phyloP scores from a whole-genome alignment of 1,284 basidiomycete species.

The Lentinus polychrous region DNA sequence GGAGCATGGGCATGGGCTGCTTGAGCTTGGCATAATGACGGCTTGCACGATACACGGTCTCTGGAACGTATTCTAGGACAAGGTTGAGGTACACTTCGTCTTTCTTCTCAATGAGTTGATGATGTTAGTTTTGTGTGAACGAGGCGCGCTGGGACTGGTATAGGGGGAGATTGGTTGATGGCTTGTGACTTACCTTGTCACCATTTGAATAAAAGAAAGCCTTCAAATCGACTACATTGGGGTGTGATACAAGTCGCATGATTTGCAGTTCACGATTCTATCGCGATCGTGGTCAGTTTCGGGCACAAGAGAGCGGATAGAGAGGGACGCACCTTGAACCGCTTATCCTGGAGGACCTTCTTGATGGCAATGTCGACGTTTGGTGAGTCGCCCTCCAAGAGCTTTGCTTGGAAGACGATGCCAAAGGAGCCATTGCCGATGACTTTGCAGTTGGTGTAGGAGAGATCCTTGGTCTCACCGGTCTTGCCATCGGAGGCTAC shows the following conservation, averaged over 20 bases:
- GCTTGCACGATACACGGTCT: slow-evolving; percentile 98
- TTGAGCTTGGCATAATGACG: slow-evolving; percentile 99
- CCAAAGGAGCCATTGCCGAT: slow-evolving; percentile 99
- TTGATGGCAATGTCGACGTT: slow-evolving; percentile 96
- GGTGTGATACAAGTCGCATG: slow-evolving; percentile 96
- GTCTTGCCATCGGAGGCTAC: slow-evolving; percentile 93
- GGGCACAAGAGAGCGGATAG: slow-evolving; percentile 5
- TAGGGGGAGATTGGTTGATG: slow-evolving; percentile 6
- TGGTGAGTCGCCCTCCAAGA: slow-evolving; percentile 50
- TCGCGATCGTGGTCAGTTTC: neutral
- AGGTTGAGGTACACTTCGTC: slow-evolving; percentile 99
- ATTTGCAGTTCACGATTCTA: slow-evolving; percentile 99
- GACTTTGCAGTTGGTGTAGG: slow-evolving; percentile 97
- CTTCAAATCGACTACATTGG: slow-evolving; percentile 96
- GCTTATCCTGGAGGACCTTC: slow-evolving; percentile 99
- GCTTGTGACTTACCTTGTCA: slow-evolving; percentile 75
- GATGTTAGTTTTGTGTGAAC: neutral
- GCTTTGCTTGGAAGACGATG: slow-evolving; percentile 90
- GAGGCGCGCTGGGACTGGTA: neutral
- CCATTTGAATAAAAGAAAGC: slow-evolving; percentile 99
- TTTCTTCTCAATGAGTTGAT: slow-evolving; percentile 53
- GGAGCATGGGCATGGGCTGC: slow-evolving; percentile 98
- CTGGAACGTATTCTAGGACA: slow-evolving; percentile 98
- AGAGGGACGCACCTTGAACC: slow-evolving; percentile 83
- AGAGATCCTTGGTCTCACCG: slow-evolving; percentile 82